Percentiles rank a stretch among this genome's conserved stretches.
Evolutionary conservation across 306 rosid genomes (phyloP).

Genomic region (Quercus robur): DNA sequence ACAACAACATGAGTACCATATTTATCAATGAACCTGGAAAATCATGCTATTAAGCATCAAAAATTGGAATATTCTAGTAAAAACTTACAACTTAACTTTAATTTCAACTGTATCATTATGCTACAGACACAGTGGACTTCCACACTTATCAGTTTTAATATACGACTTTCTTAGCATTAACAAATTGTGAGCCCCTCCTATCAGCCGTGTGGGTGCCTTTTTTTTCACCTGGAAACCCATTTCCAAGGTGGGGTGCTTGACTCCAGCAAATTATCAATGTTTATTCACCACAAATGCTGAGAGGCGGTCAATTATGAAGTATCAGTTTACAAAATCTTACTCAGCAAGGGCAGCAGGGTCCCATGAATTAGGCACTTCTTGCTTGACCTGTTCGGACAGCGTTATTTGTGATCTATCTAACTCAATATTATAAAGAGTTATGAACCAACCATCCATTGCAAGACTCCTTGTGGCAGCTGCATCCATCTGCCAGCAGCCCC

Average conservation of each 20-base stretch:
- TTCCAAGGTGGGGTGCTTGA: no score
- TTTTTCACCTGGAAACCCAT: not conserved
- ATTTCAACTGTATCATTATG: not conserved
- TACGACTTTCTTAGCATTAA: not conserved
- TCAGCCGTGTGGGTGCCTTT: not conserved
- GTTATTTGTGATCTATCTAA: conserved; percentile 54
- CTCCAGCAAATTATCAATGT: not conserved
- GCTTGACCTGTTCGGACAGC: conserved; percentile 54
- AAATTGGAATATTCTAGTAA: not conserved
- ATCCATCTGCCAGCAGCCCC: conserved; percentile 70
- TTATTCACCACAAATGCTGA: not conserved
- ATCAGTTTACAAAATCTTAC: conserved; percentile 38
- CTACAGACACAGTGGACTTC: not conserved
- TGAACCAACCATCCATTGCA: conserved; percentile 78
- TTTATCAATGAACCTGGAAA: conserved; percentile 83
- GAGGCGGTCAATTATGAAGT: not conserved
- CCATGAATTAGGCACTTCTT: conserved; percentile 76
- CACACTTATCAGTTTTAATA: not conserved
- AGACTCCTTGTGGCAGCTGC: conserved; percentile 59
- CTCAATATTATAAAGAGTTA: conserved; percentile 65
- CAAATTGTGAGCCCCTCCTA: not conserved
- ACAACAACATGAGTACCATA: conserved; percentile 88
- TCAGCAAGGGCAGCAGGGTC: conserved; percentile 81
- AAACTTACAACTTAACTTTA: not conserved
- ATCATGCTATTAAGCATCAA: not conserved